Evolutionary conservation across 352 stramenopile genomes (phyloP).

Genomic region (Bremia lactucae): DNA sequence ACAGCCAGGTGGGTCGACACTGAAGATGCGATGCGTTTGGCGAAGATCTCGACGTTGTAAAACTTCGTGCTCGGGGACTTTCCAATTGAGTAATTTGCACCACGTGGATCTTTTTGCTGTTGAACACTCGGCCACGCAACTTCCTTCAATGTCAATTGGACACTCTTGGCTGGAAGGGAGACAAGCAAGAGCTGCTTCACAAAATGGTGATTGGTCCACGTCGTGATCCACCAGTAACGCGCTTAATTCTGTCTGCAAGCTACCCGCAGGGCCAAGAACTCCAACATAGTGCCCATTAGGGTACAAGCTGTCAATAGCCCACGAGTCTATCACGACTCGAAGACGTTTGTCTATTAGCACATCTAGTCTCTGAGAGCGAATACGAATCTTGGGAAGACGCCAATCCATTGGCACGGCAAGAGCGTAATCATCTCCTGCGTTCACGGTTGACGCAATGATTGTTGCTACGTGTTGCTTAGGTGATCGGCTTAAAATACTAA

Average conservation of each 20-base stretch:
- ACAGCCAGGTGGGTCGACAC: slow-evolving; percentile 80
- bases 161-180: slow-evolving; percentile 47
- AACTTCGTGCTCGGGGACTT: slow-evolving; percentile 42
- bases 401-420: slow-evolving; percentile 76
- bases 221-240: slow-evolving; percentile 77
- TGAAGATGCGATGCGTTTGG: slow-evolving; percentile 69
- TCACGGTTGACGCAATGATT: slow-evolving; percentile 53
- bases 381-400: slow-evolving; percentile 68
- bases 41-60: slow-evolving; percentile 55
- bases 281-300: slow-evolving; percentile 73
- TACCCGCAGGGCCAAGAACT: slow-evolving; percentile 48
- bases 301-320: slow-evolving; percentile 67
- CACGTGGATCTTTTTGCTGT: slow-evolving; percentile 53
- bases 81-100: slow-evolving; percentile 58
- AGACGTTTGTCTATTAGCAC: slow-evolving; percentile 64
- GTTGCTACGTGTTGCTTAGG: slow-evolving; percentile 58
- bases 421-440: slow-evolving; percentile 48
- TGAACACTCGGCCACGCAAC: slow-evolving; percentile 57
- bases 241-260: slow-evolving; percentile 67
- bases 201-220: slow-evolving; percentile 77
- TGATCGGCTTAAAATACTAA: slow-evolving; percentile 78
- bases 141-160: slow-evolving; percentile 45
- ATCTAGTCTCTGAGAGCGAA: slow-evolving; percentile 72
- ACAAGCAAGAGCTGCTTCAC: slow-evolving; percentile 73
- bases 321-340: slow-evolving; percentile 77